Conservation (phyloP, 345 rosid genomes). For the Hibiscus mutabilis region DNA sequence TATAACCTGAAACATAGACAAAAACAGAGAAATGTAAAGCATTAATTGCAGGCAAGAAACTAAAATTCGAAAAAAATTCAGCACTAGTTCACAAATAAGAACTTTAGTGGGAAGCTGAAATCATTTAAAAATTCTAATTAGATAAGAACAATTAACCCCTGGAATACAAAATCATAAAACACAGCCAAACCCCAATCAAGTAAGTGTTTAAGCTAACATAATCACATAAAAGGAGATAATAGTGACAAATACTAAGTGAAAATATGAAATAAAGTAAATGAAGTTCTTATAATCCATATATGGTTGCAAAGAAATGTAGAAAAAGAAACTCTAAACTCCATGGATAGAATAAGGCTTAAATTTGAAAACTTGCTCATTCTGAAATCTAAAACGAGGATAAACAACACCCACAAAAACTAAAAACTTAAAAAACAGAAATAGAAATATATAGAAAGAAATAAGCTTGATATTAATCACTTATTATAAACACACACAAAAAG, state of each 20-base stretch:
- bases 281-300: background rate
- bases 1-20: constrained; percentile 3
- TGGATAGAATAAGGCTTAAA: background rate
- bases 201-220: background rate
- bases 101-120: background rate
- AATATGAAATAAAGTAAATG: background rate
- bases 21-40: background rate
- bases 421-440: background rate
- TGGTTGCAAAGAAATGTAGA: background rate
- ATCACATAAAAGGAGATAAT: background rate
- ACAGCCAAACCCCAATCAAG: background rate
- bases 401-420: background rate
- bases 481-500: background rate
- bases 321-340: background rate
- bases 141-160: background rate
- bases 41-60: background rate
- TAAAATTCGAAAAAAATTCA: background rate
- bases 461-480: background rate
- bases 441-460: background rate
- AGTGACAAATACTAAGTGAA: background rate
- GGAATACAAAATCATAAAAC: background rate
- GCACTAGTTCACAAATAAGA: background rate
- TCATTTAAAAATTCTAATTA: background rate
- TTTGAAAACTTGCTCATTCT: no score
- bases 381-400: no score